Evolutionary conservation across 2,329 filamentous ascomycete species (phyloP).

Genomic region (Xylogone sp.): DNA sequence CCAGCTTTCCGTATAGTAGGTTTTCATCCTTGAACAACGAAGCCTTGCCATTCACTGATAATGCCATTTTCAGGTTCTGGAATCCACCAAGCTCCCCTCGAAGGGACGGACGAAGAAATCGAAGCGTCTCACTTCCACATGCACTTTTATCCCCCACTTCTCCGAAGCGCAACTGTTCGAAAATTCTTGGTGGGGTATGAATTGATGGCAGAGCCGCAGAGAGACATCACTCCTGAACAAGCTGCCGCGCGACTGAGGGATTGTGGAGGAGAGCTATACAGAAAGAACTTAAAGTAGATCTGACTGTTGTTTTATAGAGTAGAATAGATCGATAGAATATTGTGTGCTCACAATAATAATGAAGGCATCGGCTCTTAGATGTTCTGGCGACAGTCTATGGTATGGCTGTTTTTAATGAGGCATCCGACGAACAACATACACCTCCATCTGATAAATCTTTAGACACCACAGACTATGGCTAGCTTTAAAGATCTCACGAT

Average conservation of each 20-base stretch:
- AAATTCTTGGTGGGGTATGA: constrained; percentile 98
- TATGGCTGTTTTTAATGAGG: no score
- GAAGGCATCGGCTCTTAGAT: no score
- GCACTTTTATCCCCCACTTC: constrained; percentile 93
- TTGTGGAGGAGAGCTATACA: constrained; percentile 80
- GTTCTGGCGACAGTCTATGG: no score
- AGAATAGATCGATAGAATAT: no score
- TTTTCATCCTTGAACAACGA: no score
- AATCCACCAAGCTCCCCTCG: constrained; percentile 89
- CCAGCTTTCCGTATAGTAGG: constrained; percentile 89
- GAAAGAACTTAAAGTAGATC: constrained; percentile 43
- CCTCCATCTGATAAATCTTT: no score
- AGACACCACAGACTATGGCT: no score
- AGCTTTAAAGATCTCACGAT: no score
- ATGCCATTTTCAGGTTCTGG: constrained; percentile 62
- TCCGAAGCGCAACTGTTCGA: constrained; percentile 87
- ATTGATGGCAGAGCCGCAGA: constrained; percentile 94
- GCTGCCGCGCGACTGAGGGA: constrained; percentile 73
- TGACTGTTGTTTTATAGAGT: not conserved
- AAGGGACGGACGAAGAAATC: constrained; percentile 76
- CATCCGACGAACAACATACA: no score
- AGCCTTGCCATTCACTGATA: not conserved
- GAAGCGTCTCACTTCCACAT: constrained; percentile 90
- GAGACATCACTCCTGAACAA: constrained; percentile 96
- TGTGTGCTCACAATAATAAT: no score